A percentile compares a stretch with the other conserved stretches of the same genome.
Evolutionary conservation across 352 stramenopile species (phyloP).

Genomic region (Globisporangium rhizosaccharum): DNA sequence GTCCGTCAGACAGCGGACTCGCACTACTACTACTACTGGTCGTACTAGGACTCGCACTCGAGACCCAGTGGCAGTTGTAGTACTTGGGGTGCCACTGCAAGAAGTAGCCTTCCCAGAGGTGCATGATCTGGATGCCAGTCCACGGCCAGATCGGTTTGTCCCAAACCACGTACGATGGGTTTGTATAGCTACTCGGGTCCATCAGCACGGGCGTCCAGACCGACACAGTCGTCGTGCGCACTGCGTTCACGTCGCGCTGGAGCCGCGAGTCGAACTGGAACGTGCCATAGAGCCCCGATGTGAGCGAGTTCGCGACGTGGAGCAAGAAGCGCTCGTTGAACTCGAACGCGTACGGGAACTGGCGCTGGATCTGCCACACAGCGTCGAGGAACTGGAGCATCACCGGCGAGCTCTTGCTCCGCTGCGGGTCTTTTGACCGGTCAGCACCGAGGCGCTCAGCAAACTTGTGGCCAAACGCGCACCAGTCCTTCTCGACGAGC

Average conservation of each 20-base stretch:
- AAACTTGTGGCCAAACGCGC: slow-evolving; percentile 84
- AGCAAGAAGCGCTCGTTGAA: slow-evolving; percentile 84
- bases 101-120: slow-evolving; percentile 79
- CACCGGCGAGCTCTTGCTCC: slow-evolving; percentile 75
- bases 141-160: slow-evolving; percentile 74
- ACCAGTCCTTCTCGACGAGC: slow-evolving; percentile 86
- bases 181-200: slow-evolving; percentile 39
- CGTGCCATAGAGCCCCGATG: slow-evolving; percentile 75
- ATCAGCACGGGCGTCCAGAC: slow-evolving; percentile 78
- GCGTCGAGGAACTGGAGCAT: slow-evolving; percentile 86
- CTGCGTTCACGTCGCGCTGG: slow-evolving; percentile 59
- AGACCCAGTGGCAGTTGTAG: slow-evolving; percentile 70
- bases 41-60: slow-evolving; percentile 21
- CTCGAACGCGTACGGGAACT: slow-evolving; percentile 80
- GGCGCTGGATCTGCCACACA: slow-evolving; percentile 78
- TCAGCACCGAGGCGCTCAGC: slow-evolving; percentile 60
- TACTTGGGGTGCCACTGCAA: slow-evolving; percentile 86
- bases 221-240: slow-evolving; percentile 50
- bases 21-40: neutral
- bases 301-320: slow-evolving; percentile 74
- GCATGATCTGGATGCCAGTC: slow-evolving; percentile 74
- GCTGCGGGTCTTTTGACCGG: slow-evolving; percentile 66
- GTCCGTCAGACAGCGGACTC: slow-evolving; percentile 21
- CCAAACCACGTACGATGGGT: slow-evolving; percentile 38
- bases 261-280: slow-evolving; percentile 77